Evolutionary conservation across 768 basidiomycete genomes (phyloP), one percentile per base, ranked within the genome.

Genomic region (Rubroboletus satanas): DNA sequence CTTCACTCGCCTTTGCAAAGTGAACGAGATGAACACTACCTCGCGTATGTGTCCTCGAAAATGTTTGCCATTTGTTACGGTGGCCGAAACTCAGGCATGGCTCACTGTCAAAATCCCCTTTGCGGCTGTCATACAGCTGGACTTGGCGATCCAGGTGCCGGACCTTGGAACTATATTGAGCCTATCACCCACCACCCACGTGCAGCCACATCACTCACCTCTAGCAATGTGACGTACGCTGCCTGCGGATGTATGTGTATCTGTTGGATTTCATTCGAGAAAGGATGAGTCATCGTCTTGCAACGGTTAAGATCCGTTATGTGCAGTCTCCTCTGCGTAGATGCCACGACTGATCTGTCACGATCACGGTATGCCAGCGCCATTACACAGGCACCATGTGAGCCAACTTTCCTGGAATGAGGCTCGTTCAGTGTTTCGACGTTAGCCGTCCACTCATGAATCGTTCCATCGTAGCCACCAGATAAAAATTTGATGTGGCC

Each of bases 141-240:
- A 81, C 71, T 64, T 83, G 82, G 44, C 69, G 66, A 57, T 80
- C 77, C 50, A 78, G 70, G 63, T 78, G 77, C 56, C 76, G 73
- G 52, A 82, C 71, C 81, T 83, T 61, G 49, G 47, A 54, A 45
- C 42, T 38, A 37, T 41, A 44, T 52, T 64, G 47, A 62, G 54
- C 53, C 31, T 12, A 37, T 49, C 56, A 50, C 45, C 57, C 56
- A 50, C 45, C 57, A 39, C 33, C 42, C 38, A 35, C 55, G 57
- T 45, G 49, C 42, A 52, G 45, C 49, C 57, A 59, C 55, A 59
- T 57, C 52, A 65, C 77, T 63, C 59, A 76, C 81, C 74, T 83
- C 80, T 23, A 81, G 66, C 39, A 79, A 65, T 18, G 75, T 72
- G 51, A 83, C 57, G 51, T 73, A 65, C n/a, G 68, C 66, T 48